Evolutionary conservation across 306 rosid species (phyloP).

Genomic region (Hippophae tibetana): DNA sequence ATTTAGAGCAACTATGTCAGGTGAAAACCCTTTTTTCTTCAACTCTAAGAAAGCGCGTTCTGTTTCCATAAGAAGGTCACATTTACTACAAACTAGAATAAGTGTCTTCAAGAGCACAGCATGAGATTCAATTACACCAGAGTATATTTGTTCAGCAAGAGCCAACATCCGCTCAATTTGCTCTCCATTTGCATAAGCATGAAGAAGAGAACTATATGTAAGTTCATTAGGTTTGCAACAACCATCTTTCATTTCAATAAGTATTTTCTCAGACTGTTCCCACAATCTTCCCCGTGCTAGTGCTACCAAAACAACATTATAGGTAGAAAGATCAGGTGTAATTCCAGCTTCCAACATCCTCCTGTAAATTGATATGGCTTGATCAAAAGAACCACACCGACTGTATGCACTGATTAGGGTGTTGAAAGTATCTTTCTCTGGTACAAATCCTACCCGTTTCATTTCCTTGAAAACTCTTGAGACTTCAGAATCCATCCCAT

Average conservation of each 20-base stretch:
- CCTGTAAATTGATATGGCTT: slow-evolving; percentile 69
- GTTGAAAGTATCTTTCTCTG: slow-evolving; percentile 83
- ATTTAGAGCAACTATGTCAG: slow-evolving; percentile 71
- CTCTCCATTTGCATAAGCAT: slow-evolving; percentile 34
- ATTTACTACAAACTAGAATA: no score
- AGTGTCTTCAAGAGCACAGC: slow-evolving; percentile 34
- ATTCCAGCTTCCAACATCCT: slow-evolving; percentile 86
- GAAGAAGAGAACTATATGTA: no score
- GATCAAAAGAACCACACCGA: slow-evolving; percentile 76
- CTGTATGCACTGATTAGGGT: slow-evolving; percentile 83
- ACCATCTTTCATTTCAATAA: slow-evolving; percentile 69
- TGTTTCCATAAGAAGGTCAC: slow-evolving; percentile 4
- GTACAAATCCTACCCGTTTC: slow-evolving; percentile 93
- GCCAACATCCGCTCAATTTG: slow-evolving; percentile 51
- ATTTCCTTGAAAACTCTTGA: slow-evolving; percentile 77
- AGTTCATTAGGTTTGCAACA: background rate
- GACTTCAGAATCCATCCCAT: slow-evolving; percentile 53
- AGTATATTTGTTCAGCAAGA: slow-evolving; percentile 68
- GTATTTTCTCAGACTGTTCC: slow-evolving; percentile 76
- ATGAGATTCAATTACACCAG: slow-evolving; percentile 49
- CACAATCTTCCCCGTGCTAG: slow-evolving; percentile 89
- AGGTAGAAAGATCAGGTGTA: slow-evolving; percentile 73
- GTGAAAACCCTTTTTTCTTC: slow-evolving; percentile 47
- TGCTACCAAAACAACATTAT: slow-evolving; percentile 83
- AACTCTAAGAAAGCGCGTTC: slow-evolving; percentile 71